Conservation (phyloP, 1,284 basidiomycete genomes). For the Ganoderma resinaceum region DNA sequence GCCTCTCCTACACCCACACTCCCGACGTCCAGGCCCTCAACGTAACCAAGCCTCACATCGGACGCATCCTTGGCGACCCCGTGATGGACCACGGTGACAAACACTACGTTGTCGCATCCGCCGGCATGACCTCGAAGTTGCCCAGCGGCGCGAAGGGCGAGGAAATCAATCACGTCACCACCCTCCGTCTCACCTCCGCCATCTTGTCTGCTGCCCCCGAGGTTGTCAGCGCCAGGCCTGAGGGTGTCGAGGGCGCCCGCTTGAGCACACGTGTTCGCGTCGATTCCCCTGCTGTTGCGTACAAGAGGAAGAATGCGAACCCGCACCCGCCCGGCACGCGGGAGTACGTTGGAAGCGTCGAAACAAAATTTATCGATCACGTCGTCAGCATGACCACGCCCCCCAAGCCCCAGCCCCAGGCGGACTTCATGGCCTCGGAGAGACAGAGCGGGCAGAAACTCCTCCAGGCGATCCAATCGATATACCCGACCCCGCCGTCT, state of each 20-base stretch:
- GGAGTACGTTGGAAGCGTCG: slow-evolving; percentile 41
- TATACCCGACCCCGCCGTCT: neutral
- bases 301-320: slow-evolving; percentile 25
- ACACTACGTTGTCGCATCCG: slow-evolving; percentile 35
- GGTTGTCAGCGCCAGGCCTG: slow-evolving; percentile 39
- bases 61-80: slow-evolving; percentile 55
- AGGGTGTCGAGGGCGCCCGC: slow-evolving; percentile 28
- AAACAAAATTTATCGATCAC: neutral
- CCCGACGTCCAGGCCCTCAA: slow-evolving; percentile 60
- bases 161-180: slow-evolving; percentile 15
- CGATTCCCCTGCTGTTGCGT: slow-evolving; percentile 23
- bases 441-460: neutral
- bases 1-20: slow-evolving; percentile 63
- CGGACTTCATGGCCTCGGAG: neutral
- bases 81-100: slow-evolving; percentile 4
- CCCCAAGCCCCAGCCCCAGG: neutral
- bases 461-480: neutral
- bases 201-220: slow-evolving; percentile 37
- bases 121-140: slow-evolving; percentile 38
- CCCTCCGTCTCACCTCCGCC: slow-evolving; percentile 39
- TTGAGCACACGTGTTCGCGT: slow-evolving; percentile 27
- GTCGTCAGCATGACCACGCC: neutral
- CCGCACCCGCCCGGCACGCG: slow-evolving; percentile 42
- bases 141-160: slow-evolving; percentile 10
- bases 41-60: slow-evolving; percentile 59